Evolutionary conservation across 768 basidiomycete species (phyloP), one percentile per base, ranked within the genome.

Genomic region (Boletus patriciae): DNA sequence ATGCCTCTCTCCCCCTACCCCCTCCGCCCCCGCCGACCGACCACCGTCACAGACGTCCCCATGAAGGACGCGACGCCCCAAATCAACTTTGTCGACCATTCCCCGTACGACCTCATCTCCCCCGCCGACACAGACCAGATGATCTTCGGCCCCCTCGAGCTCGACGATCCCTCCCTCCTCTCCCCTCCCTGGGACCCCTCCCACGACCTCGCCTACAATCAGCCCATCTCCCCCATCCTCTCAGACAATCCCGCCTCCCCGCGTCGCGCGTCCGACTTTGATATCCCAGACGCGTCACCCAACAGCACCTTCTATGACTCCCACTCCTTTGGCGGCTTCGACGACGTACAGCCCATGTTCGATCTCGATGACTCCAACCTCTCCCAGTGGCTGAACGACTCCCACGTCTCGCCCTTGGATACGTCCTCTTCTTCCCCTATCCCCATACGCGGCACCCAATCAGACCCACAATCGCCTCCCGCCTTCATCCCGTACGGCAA

Each of bases 311-410:
- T 71, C 25, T 76, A 73, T 52, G 73, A 72, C 19, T 63, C 74
- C 46, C 59, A 67, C 12, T 60, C 72, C 47, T 70, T 66, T 57
- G 65, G 63, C 23, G 55, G 66, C 44, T 67, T 74, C 55, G 62
- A 66, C 45, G 75, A 76, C n/a, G 55, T 68, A 16, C 67, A 70
- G 38, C 62, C 71, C 33, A 57, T 74, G 44, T 69, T 71, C 34
- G 82, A 84, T 64, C 68, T 71, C 58, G 74, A 73, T 55, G 75
- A 76, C 57, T 65, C 72, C 60, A 67, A 77, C 38, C 73, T 84
- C 4, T 75, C 80, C 0, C 76, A 79, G 59, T 90, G 88, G 88
- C 77, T 89, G 50, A 78, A 81, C 65, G 88, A 90, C 70, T 71
- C 82, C 48, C 83, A 85, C 48, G 54, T 70, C 27, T 64, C 71